These are phyloP conservation scores for Alternaria brassicae DNA, from an alignment of 2,329 filamentous ascomycete genomes.

Conservation along the genomic window DNA sequence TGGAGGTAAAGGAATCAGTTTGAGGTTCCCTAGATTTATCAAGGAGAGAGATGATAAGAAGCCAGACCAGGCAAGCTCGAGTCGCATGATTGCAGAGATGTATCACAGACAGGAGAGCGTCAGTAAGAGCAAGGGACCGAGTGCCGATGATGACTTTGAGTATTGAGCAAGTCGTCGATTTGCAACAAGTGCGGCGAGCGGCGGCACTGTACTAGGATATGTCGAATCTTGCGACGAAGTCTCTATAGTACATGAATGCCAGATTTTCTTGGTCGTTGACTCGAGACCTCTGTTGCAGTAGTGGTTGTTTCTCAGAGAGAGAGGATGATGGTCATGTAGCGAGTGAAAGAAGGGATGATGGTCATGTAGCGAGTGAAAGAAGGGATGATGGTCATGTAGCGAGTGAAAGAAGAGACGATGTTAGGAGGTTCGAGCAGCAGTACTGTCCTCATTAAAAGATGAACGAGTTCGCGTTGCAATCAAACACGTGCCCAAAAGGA, in stretches of 20 bases:
- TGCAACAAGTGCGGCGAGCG: not conserved
- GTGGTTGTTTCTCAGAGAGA: not conserved
- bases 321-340: not conserved
- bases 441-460: not conserved
- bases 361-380: not conserved
- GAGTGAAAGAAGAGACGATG: not conserved
- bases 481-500: not conserved
- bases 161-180: slow-evolving; percentile 63
- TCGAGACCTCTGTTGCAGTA: not conserved
- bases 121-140: slow-evolving; percentile 80
- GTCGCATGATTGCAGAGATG: slow-evolving; percentile 91
- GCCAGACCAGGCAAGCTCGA: slow-evolving; percentile 84
- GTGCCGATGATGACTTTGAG: slow-evolving; percentile 97
- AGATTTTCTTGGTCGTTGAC: not conserved
- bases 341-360: not conserved
- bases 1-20: slow-evolving; percentile 78
- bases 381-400: not conserved
- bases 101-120: slow-evolving; percentile 94
- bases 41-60: slow-evolving; percentile 95
- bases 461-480: not conserved
- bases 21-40: slow-evolving; percentile 93
- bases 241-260: not conserved
- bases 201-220: not conserved
- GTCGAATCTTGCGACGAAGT: not conserved
- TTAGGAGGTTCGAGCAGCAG: not conserved